Evolutionary conservation across 2,329 filamentous ascomycete genomes (phyloP).

Genomic region (Polychaeton citri): DNA sequence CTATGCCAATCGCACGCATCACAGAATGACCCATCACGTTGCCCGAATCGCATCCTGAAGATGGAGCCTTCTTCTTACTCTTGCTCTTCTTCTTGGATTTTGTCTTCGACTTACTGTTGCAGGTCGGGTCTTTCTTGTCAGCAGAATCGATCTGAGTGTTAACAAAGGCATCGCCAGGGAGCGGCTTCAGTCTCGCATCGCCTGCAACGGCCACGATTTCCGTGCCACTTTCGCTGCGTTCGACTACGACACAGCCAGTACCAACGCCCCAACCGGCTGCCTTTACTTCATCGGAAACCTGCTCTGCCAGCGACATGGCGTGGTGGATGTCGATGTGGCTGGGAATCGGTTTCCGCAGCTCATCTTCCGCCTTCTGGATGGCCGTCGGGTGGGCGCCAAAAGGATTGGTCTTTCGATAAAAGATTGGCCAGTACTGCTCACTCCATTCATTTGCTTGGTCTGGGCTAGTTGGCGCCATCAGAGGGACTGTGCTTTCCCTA

Average conservation of each 20-base stretch:
- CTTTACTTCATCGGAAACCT: constrained; percentile 48
- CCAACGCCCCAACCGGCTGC: constrained; percentile 49
- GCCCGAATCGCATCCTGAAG: constrained; percentile 29
- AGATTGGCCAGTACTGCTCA: constrained; percentile 65
- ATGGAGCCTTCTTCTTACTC: not conserved
- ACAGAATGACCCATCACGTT: constrained; percentile 71
- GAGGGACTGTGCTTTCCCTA: constrained; percentile 53
- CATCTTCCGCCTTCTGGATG: constrained; percentile 54
- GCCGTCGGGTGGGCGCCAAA: constrained; percentile 71
- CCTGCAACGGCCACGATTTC: constrained; percentile 60
- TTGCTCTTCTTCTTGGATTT: not conserved
- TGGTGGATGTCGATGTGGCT: constrained; percentile 36
- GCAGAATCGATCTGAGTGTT: not conserved
- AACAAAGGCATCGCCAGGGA: constrained; percentile 2
- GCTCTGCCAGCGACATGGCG: constrained; percentile 51
- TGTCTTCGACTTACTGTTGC: not conserved
- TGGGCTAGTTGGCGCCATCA: constrained; percentile 60
- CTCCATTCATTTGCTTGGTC: constrained; percentile 65
- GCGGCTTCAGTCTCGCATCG: constrained; percentile 56
- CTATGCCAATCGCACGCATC: constrained; percentile 70
- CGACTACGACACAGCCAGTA: constrained; percentile 64
- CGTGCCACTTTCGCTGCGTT: constrained; percentile 36
- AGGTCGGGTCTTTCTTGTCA: not conserved
- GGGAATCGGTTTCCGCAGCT: constrained; percentile 37
- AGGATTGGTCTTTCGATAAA: constrained; percentile 78